These are phyloP conservation scores for Kwoniella botswanensis DNA, from an alignment of 768 basidiomycete species.

Conservation along the genomic window DNA sequence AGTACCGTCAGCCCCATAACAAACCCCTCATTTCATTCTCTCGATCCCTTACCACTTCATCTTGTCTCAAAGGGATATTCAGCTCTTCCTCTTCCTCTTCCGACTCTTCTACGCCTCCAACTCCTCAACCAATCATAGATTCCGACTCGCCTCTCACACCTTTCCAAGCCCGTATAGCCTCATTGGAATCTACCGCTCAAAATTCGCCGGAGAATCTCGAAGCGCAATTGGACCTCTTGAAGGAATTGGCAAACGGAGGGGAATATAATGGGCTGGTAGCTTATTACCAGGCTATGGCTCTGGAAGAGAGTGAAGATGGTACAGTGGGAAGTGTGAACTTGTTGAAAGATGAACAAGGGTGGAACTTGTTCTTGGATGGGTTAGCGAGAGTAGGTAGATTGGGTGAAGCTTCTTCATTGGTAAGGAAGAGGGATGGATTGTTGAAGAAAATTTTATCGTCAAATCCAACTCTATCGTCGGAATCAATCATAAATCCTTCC, in stretches of 20 bases:
- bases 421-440: slow-evolving; percentile 66
- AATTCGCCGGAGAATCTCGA: slow-evolving; percentile 29
- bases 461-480: not conserved
- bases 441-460: slow-evolving; percentile 13
- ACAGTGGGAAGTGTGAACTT: slow-evolving; percentile 24
- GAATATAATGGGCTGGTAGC: slow-evolving; percentile 34
- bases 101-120: not conserved
- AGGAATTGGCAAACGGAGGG: slow-evolving; percentile 42
- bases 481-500: slow-evolving; percentile 2
- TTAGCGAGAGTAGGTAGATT: slow-evolving; percentile 38
- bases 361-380: slow-evolving; percentile 32
- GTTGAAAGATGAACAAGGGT: slow-evolving; percentile 34
- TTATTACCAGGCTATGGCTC: slow-evolving; percentile 51
- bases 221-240: slow-evolving; percentile 45
- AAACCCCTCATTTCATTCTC: not conserved
- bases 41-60: slow-evolving; percentile 10
- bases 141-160: slow-evolving; percentile 36
- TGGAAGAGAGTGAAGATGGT: slow-evolving; percentile 17
- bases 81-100: slow-evolving; percentile 5
- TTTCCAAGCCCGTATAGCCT: slow-evolving; percentile 48
- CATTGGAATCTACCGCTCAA: slow-evolving; percentile 49
- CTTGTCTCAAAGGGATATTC: not conserved
- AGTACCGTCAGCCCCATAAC: too few relatives aligned
- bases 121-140: slow-evolving; percentile 8
- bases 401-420: slow-evolving; percentile 66